Base-by-base conservation (phyloP, 805 yeast species). In the Monosporozyma yasuniensis region DNA sequence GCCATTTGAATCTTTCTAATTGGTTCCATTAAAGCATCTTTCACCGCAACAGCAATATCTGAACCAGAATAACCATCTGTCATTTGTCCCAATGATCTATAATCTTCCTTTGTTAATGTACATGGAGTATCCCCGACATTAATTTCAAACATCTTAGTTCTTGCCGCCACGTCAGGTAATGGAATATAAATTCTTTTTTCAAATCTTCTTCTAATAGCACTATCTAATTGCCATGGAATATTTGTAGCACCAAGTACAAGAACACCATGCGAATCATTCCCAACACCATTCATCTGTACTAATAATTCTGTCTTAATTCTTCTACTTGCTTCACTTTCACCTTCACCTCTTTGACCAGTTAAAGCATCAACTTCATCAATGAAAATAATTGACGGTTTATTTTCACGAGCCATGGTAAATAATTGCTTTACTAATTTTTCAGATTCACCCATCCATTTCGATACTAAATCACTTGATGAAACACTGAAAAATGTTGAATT, bases 361-460 rank as follows among this genome's bases (percentile, higher is more conserved):
- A 93, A 72, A 0, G 99, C 98, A 69, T 93, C 99, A 34, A 93
- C 97, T 68, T 93, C 99, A 71, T 93, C 99, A 49, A 93, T 93
- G 67, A 93, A 93, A 47, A 93, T 93, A 57, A 93, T 95, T 0
- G 96, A 81, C 0, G 99, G 99, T 63, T 87, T 90, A 63, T 84
- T 86, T 66, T 93, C 99, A 56, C 99, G 77, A 4, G 99, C 99
- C 96, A 91, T 87, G 32, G 84, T 78, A 69, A 93, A 93, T 55
- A 93, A 75, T 64, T 93, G 97, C 67, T 91, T 93, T 25, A 93
- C 98, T 50, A 93, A 78, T 68, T 98, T 81, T 68, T 93, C 99
- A 23, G 95, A 83, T 67, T 93, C 99, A 60, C 99, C 99, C 97
- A 91, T 91, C 99, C 99, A 93, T 68, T 93, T 93, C 56, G 95